Base-by-base conservation (phyloP, 257 asterid genomes). In the Verbascum thapsus region DNA sequence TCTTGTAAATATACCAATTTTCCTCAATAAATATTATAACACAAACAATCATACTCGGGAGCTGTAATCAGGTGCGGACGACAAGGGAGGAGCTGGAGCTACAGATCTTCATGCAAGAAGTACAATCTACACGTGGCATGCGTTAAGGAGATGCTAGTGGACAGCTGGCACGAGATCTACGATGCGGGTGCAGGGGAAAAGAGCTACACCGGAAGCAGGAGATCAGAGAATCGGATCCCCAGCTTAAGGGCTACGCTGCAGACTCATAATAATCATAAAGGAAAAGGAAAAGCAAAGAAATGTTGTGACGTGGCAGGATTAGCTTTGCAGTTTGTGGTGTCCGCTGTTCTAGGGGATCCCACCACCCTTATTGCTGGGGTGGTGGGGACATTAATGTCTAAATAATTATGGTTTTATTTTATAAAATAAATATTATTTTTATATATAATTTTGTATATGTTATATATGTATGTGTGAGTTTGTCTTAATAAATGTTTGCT, bases 341-440 rank as follows among this genome's bases (percentile, higher is more conserved):
- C 99, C 13, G 99, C 99, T 0, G 68, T 94, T 71, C 88, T 90
- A 54, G 99, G 99, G 3, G 99, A 94, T 75, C 99, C 99, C 53
- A 87, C 99, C 23, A 80, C 96, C 74, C 83, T 94, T 15, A 85
- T 94, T 26, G 99, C 95, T 5, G 96, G 90, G 0, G 69, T 90
- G 0, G 87, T 94, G 12, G 96, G 85, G 19, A 61, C 86, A 18
- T 47, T 90, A 1, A 84, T 94, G 88, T 94, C 96, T 1, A 86
- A 75, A 78, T 91, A 75, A 40, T 0, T 26, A 26, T 1, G 32
- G 5, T 26, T 26, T n/a, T n/a, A n/a, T 26, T 26, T 26, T 1
- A 26, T 26, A 26, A 26, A 26, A 5, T 1, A 26, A 26, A 26
- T n/a, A n/a, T n/a, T n/a, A n/a, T n/a, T n/a, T n/a, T n/a, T 5